phyloP scores from a whole-genome alignment of 2,329 filamentous ascomycete genomes.

The Fusarium solani-melongenae region DNA sequence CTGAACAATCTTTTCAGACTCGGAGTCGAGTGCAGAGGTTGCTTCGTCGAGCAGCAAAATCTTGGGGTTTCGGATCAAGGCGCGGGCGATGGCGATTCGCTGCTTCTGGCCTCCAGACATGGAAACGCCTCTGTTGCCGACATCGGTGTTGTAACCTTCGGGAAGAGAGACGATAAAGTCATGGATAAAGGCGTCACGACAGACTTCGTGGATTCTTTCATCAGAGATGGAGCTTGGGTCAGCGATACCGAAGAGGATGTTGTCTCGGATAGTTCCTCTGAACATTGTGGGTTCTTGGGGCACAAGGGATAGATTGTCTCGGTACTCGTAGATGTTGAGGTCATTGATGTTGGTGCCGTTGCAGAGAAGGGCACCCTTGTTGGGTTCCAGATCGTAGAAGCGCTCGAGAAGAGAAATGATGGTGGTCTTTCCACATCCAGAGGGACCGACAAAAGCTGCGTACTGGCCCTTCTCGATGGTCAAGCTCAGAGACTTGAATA shows the following conservation, averaged over 20 bases:
- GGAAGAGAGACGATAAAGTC: slow-evolving; percentile 77
- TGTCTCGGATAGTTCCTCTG: slow-evolving; percentile 76
- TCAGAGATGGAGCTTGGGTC: slow-evolving; percentile 62
- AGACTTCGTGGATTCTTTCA: slow-evolving; percentile 64
- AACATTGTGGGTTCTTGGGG: slow-evolving; percentile 81
- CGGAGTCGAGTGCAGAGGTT: slow-evolving; percentile 72
- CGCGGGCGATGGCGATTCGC: slow-evolving; percentile 75
- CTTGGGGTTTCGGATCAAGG: slow-evolving; percentile 71
- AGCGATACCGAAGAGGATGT: slow-evolving; percentile 72
- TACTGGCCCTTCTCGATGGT: slow-evolving; percentile 76
- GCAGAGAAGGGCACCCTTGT: slow-evolving; percentile 69
- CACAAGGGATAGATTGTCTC: slow-evolving; percentile 74
- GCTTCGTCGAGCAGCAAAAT: slow-evolving; percentile 79
- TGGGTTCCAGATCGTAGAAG: slow-evolving; percentile 73
- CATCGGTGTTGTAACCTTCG: slow-evolving; percentile 73
- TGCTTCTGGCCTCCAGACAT: slow-evolving; percentile 79
- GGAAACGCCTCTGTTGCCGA: slow-evolving; percentile 74
- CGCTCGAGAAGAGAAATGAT: slow-evolving; percentile 73
- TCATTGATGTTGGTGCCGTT: slow-evolving; percentile 69
- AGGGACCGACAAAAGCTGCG: slow-evolving; percentile 75
- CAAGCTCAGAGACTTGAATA: slow-evolving; percentile 71
- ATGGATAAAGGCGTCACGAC: slow-evolving; percentile 73
- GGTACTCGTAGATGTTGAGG: slow-evolving; percentile 71
- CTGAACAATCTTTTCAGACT: slow-evolving; percentile 70
- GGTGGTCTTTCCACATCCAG: slow-evolving; percentile 78